phyloP scores from a whole-genome alignment of 305 asterid species.

The Solanum aculeatissimum region DNA sequence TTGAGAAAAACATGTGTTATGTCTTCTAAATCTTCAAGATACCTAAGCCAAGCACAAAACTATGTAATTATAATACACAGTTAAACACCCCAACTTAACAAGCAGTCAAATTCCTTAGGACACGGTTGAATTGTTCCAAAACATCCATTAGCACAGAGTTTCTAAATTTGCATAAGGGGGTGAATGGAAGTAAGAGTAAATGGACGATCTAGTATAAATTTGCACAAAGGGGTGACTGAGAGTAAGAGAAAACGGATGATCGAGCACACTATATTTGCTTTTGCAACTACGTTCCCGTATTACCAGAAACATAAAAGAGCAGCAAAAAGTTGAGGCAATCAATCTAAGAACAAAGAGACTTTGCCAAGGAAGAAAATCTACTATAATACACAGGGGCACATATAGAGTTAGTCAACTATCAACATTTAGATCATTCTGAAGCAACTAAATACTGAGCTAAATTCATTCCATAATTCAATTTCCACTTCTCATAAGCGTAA shows the following conservation, averaged over 20 bases:
- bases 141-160: background rate
- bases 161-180: background rate
- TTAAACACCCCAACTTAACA: background rate
- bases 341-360: too few relatives aligned
- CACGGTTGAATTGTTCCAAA: background rate
- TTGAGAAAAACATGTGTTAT: background rate
- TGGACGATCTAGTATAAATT: background rate
- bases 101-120: background rate
- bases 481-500: too few relatives aligned
- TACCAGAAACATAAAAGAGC: too few relatives aligned
- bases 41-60: background rate
- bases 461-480: too few relatives aligned
- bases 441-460: too few relatives aligned
- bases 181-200: background rate
- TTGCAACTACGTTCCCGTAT: too few relatives aligned
- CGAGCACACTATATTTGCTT: background rate
- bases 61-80: background rate
- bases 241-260: background rate
- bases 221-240: background rate
- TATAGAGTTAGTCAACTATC: too few relatives aligned
- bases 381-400: too few relatives aligned
- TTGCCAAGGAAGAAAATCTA: too few relatives aligned
- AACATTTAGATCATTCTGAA: too few relatives aligned
- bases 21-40: background rate
- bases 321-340: too few relatives aligned